Base-by-base conservation (phyloP, 2,329 filamentous ascomycete genomes). In the Colletotrichum cordylinicola region DNA sequence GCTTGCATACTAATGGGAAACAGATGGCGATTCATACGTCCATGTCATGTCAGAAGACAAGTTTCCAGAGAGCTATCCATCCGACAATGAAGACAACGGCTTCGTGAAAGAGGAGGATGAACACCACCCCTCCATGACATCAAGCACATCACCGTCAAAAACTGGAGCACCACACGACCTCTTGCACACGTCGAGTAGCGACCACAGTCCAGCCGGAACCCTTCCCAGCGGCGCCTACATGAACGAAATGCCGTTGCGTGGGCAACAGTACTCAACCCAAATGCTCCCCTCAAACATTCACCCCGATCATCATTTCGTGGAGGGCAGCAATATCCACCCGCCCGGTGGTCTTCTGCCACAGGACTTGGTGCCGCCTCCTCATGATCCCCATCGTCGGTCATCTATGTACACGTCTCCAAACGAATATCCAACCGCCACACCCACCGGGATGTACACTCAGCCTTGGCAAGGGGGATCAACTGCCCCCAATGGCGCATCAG, bases 21-120 rank as follows among this genome's bases (percentile, higher is more conserved):
- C 80, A 91, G 90, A 91, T 80, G 87, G 81, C 61, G 84, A 83
- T 6, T 87, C 86, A 10, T 84, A 86, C 55, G 84, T 91, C 21
- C 88, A 86, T 67, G 88, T 91, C 60, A 89, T 88, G 84, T 85
- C 87, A 4, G 88, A 90, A 70, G 89, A 91, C 77, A 89, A 89
- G 77, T 81, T 88, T 8, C 84, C 85, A 5, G 87, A 90, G 62
- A 86, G 84, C 33, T 88, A 87, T 66, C 79, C 83, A 16, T 89
- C 87, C 2, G 88, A 90, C 24, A 87, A 86, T 27, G 90, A 91
- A 8, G 83, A 86, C 21, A 84, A 85, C 12, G 83, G 80, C 12
- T 80, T 84, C 3, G 81, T 83, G 65, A 85, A 87, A 67, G 87
- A 87, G 31, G 87, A 87, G 18, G 86, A 88, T 13, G 87, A 87